A percentile compares a stretch with the other conserved stretches of the same genome.
phyloP scores from a whole-genome alignment of 495 filamentous ascomycete genomes.

The Astrothelium subdiscretum region DNA sequence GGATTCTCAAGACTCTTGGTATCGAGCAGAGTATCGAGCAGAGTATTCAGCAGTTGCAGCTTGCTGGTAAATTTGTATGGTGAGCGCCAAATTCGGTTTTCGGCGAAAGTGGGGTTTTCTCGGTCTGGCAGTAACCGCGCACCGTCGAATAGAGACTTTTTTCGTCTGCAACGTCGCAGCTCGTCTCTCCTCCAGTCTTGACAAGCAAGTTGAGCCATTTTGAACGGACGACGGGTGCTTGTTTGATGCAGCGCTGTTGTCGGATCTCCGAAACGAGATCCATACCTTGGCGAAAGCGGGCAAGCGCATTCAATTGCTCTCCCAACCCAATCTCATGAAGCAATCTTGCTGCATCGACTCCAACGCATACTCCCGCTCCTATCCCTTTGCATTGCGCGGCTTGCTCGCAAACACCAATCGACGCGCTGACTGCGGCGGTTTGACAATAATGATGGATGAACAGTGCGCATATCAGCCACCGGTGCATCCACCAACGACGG shows the following conservation, averaged over 20 bases:
- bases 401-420: constrained; percentile 17
- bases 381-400: constrained; percentile 16
- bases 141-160: too few relatives aligned
- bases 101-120: too few relatives aligned
- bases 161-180: too few relatives aligned
- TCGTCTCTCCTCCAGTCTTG: too few relatives aligned
- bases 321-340: constrained; percentile 12
- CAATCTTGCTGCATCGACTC: constrained; percentile 12
- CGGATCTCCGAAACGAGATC: constrained; percentile 13
- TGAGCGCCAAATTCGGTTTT: too few relatives aligned
- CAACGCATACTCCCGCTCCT: constrained; percentile 12
- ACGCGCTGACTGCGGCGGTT: not conserved
- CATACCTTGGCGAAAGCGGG: constrained; percentile 10
- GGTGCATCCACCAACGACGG: constrained; percentile 14
- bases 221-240: constrained; percentile 22
- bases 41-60: too few relatives aligned
- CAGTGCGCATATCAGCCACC: constrained; percentile 11
- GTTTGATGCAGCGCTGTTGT: constrained; percentile 6
- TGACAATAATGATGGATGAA: constrained; percentile 15
- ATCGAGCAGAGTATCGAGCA: too few relatives aligned
- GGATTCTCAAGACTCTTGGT: too few relatives aligned
- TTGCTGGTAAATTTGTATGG: too few relatives aligned
- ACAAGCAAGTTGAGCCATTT: constrained; percentile 38
- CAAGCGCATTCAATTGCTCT: constrained; percentile 9
- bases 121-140: too few relatives aligned